A percentile compares a stretch with the other conserved stretches of the same genome.
These are phyloP conservation scores for Bruguiera gymnorhiza DNA, from an alignment of 345 rosid species.

Conservation along the genomic window DNA sequence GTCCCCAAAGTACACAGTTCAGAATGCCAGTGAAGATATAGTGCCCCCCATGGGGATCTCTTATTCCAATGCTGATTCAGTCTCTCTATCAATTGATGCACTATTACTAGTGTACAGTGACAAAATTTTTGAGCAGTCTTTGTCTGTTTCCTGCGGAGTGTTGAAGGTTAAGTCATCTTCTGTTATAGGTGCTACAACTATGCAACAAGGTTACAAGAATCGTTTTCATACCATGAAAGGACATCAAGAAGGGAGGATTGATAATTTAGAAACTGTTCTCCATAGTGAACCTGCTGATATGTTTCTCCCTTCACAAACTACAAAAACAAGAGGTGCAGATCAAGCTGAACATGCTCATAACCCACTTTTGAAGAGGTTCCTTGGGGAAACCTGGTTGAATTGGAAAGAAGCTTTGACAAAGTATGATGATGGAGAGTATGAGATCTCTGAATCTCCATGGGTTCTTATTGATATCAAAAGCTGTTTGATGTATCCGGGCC, in stretches of 20 bases:
- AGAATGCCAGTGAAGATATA: slow-evolving; percentile 31
- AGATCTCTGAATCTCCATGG: slow-evolving; percentile 53
- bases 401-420: slow-evolving; percentile 48
- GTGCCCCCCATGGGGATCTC: slow-evolving; percentile 37
- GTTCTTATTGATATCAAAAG: slow-evolving; percentile 60
- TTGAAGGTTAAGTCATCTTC: slow-evolving; percentile 45
- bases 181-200: slow-evolving; percentile 21
- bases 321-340: slow-evolving; percentile 25
- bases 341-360: slow-evolving; percentile 32
- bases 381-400: slow-evolving; percentile 62
- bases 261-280: slow-evolving; percentile 42
- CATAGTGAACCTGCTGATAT: slow-evolving; percentile 56
- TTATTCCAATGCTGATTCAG: slow-evolving; percentile 39
- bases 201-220: slow-evolving; percentile 29
- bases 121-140: slow-evolving; percentile 44
- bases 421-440: slow-evolving; percentile 45
- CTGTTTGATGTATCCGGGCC: slow-evolving; percentile 44
- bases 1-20: slow-evolving; percentile 33
- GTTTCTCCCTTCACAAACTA: slow-evolving; percentile 34
- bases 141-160: slow-evolving; percentile 57
- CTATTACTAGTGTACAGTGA: slow-evolving; percentile 42
- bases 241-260: slow-evolving; percentile 34
- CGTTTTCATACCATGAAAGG: slow-evolving; percentile 27
- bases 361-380: slow-evolving; percentile 37
- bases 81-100: slow-evolving; percentile 55